Base-by-base conservation (phyloP, 2,329 filamentous ascomycete species). In the Periconia macrospinosa region DNA sequence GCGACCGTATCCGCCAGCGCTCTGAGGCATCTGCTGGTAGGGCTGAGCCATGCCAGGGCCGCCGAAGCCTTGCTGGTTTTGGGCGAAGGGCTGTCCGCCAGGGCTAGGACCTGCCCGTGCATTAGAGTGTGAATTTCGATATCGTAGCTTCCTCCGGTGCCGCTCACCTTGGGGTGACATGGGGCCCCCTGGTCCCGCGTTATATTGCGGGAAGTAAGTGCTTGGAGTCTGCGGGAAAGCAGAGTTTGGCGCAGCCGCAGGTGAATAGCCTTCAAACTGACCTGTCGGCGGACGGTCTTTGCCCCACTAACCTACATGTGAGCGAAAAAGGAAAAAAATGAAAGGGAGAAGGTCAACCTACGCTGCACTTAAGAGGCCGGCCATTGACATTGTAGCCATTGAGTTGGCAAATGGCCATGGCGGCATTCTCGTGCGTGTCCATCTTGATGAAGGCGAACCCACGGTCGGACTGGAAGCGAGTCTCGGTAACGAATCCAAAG, bases 391-490 rank as follows among this genome's bases (percentile, higher is more conserved):
- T 95, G 80, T 97, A 99, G 30, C 93, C 93, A 67, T 93, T 97
- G 70, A 99, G 83, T 73, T 97, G 92, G 78, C 94, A 99, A 70
- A 99, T 99, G 33, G 92, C 92, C 89, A 96, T 96, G 50, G 94
- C 92, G 2, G 94, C 94, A 70, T 97, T 97, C 79, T 99, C 94
- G 70, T 99, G 94, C 7, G 87, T 89, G 74, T 99, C 94, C 92
- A 99, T 96, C 82, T 99, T 99, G 76, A 99, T 91, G 75, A 99
- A 99, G 8, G 94, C 92, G 73, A 99, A 99, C 14, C 94, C 94
- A 63, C 94, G 90, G 74, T 99, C 94, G 51, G 94, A 92, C 78
- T 99, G 94, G 83, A 99, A 96, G 55, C 94, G 90, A 47, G 93
- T 97, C 78, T 99, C 94, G 48, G 96, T 90, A 43, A 99, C 94